phyloP scores from a whole-genome alignment of 495 filamentous ascomycete species.

The Daldinia decipiens region DNA sequence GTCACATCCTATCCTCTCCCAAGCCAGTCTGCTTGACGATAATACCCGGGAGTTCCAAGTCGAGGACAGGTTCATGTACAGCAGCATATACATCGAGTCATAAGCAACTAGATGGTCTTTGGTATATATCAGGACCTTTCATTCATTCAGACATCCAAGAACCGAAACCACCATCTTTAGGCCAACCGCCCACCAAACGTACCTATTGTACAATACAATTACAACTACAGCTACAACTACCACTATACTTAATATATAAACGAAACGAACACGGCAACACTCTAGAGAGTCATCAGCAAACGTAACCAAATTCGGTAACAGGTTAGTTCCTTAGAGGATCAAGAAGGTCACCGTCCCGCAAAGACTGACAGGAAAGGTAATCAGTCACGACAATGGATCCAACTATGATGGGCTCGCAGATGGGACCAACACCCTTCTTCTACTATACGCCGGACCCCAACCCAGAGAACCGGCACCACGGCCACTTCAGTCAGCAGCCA shows the following conservation, averaged over 20 bases:
- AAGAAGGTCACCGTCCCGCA: conserved; percentile 12
- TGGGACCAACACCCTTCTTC: conserved; percentile 85
- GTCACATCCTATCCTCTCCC: conserved; percentile 35
- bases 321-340: conserved; percentile 20
- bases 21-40: conserved; percentile 34
- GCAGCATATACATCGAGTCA: conserved; percentile 54
- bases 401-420: conserved; percentile 63
- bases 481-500: conserved; percentile 83
- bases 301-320: conserved; percentile 33
- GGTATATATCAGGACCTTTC: conserved; percentile 55
- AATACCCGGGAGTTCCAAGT: conserved; percentile 44
- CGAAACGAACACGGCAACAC: conserved; percentile 35
- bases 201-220: conserved; percentile 55
- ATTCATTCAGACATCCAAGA: conserved; percentile 56
- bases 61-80: conserved; percentile 54
- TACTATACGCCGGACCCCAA: conserved; percentile 87
- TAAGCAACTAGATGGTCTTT: conserved; percentile 52
- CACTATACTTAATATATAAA: conserved; percentile 60
- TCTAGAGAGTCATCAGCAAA: conserved; percentile 16
- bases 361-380: conserved; percentile 32
- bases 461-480: conserved; percentile 79
- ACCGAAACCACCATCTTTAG: conserved; percentile 63
- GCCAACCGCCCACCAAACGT: conserved; percentile 51
- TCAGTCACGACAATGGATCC: conserved; percentile 53
- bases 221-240: no score